A percentile compares a stretch with the other conserved stretches of the same genome.
Evolutionary conservation across 345 rosid species (phyloP).

Genomic region (Sonneratia alba): DNA sequence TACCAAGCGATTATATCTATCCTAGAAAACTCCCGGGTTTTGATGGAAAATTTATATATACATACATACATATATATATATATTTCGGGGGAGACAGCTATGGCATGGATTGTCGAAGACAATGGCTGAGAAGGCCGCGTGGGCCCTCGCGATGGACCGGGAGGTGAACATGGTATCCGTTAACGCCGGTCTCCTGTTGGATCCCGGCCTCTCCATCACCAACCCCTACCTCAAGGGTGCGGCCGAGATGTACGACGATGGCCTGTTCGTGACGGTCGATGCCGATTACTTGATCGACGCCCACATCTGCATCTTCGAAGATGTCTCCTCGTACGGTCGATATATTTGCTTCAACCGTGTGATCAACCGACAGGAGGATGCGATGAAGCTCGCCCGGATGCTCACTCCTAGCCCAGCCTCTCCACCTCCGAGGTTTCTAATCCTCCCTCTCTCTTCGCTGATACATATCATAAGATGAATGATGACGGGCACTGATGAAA

Average conservation of each 20-base stretch:
- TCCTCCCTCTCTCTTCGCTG: too few relatives aligned
- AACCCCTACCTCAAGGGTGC: constrained; percentile 58
- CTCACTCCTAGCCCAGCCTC: constrained; percentile 25
- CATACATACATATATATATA: too few relatives aligned
- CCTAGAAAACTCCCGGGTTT: too few relatives aligned
- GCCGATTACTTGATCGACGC: constrained; percentile 39
- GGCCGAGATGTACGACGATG: constrained; percentile 66
- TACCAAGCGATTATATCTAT: too few relatives aligned
- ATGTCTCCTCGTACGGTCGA: constrained; percentile 46
- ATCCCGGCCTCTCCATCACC: constrained; percentile 27
- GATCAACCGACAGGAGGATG: constrained; percentile 33
- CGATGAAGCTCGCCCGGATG: constrained; percentile 24
- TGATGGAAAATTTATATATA: too few relatives aligned
- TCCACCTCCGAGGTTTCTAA: constrained; percentile 19
- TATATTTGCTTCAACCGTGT: constrained; percentile 50
- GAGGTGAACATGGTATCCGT: constrained; percentile 49
- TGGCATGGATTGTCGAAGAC: constrained; percentile 66
- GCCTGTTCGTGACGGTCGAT: constrained; percentile 47
- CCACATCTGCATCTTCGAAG: constrained; percentile 47
- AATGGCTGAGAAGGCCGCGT: constrained; percentile 54
- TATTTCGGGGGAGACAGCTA: constrained; percentile 21
- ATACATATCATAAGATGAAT: too few relatives aligned
- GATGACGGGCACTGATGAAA: too few relatives aligned
- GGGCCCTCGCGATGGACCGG: constrained; percentile 81
- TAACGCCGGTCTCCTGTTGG: constrained; percentile 46